A percentile compares a stretch with the other conserved stretches of the same genome.
Conservation (phyloP, 371 early-diverging fungal species). For the Rhizoclosmatium hyalinum region DNA sequence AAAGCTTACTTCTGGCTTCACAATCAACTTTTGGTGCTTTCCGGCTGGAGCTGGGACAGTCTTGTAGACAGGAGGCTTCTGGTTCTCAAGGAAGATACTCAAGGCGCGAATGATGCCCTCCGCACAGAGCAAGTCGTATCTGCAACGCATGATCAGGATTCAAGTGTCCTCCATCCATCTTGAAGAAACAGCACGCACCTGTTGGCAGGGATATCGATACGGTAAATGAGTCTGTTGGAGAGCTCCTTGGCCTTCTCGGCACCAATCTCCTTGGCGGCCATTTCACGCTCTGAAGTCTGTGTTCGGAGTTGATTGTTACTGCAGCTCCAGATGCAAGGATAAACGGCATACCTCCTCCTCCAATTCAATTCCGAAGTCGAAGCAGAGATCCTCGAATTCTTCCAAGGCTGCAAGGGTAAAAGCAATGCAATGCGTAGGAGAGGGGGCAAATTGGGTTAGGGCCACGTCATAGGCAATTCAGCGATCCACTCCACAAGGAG, state of each 20-base stretch:
- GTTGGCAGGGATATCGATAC: slow-evolving; percentile 99
- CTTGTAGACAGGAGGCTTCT: slow-evolving; percentile 71
- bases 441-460: too few species aligned
- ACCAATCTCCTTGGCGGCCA: slow-evolving; percentile 70
- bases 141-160: slow-evolving; percentile 35
- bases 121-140: slow-evolving; percentile 94
- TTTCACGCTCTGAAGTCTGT: slow-evolving; percentile 83
- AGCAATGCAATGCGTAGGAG: too few species aligned
- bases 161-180: not conserved
- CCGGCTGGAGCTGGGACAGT: slow-evolving; percentile 66
- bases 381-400: slow-evolving; percentile 97
- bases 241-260: slow-evolving; percentile 62
- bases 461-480: too few species aligned
- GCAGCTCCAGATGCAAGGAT: not conserved
- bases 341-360: slow-evolving; percentile 81
- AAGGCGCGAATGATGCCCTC: slow-evolving; percentile 94
- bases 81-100: slow-evolving; percentile 76
- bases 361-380: slow-evolving; percentile 99
- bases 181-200: slow-evolving; percentile 68
- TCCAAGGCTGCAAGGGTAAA: slow-evolving; percentile 57
- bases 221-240: slow-evolving; percentile 84
- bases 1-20: slow-evolving; percentile 70
- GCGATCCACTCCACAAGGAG: too few species aligned
- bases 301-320: not conserved
- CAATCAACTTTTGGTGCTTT: slow-evolving; percentile 68